These are phyloP conservation scores for Saururus chinensis DNA, from an alignment of 164 flowering plant genomes.

Conservation along the genomic window DNA sequence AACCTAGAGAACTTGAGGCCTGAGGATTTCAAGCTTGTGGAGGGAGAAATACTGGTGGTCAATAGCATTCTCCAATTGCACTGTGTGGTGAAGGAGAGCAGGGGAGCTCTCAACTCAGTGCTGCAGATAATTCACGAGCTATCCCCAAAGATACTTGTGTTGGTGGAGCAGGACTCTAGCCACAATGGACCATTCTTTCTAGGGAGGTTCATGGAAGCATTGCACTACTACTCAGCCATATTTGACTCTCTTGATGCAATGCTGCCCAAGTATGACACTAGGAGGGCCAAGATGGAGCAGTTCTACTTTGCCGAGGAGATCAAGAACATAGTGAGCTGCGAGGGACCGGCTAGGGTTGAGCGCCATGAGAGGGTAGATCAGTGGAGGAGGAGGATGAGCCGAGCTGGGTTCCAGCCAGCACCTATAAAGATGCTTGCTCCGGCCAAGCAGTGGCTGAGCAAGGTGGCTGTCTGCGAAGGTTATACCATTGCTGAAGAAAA, in stretches of 20 bases:
- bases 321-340: slow-evolving; percentile 57
- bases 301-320: slow-evolving; percentile 62
- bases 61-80: slow-evolving; percentile 55
- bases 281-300: slow-evolving; percentile 50
- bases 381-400: slow-evolving; percentile 55
- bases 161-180: slow-evolving; percentile 57
- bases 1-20: slow-evolving; percentile 34
- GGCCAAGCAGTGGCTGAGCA: slow-evolving; percentile 45
- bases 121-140: slow-evolving; percentile 40
- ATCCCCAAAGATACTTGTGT: slow-evolving; percentile 28
- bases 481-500: slow-evolving; percentile 54
- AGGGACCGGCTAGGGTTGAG: slow-evolving; percentile 51
- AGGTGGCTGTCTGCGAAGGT: slow-evolving; percentile 30
- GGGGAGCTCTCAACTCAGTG: slow-evolving; percentile 52
- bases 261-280: slow-evolving; percentile 51
- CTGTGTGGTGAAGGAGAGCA: slow-evolving; percentile 55
- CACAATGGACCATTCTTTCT: slow-evolving; percentile 61
- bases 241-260: slow-evolving; percentile 49
- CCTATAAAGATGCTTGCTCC: slow-evolving; percentile 40
- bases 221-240: slow-evolving; percentile 53
- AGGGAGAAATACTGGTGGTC: slow-evolving; percentile 34
- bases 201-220: slow-evolving; percentile 56
- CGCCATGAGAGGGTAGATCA: slow-evolving; percentile 57
- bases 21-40: slow-evolving; percentile 20
- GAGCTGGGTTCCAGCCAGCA: slow-evolving; percentile 51